Evolutionary conservation across 495 filamentous ascomycete genomes (phyloP).

Genomic region (Penicillium cataractarum): DNA sequence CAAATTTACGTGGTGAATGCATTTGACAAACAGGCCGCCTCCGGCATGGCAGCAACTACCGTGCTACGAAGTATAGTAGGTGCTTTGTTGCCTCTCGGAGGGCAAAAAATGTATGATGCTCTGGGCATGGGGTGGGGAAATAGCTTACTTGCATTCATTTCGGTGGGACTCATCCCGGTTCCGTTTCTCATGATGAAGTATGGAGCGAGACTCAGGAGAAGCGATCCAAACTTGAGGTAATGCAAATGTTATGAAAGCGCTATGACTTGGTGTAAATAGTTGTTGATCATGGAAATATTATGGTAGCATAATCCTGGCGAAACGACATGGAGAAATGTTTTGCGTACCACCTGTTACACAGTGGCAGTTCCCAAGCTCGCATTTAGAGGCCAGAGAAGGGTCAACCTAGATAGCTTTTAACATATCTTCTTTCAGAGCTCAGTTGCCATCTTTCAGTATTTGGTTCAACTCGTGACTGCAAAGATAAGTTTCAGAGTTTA

Average conservation of each 20-base stretch:
- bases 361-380: too few species aligned
- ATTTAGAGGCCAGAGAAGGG: too few species aligned
- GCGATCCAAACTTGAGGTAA: not conserved
- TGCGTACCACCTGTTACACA: too few species aligned
- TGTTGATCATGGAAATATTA: too few species aligned
- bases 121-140: constrained; percentile 47
- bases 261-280: too few species aligned
- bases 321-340: too few species aligned
- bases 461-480: too few species aligned
- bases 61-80: constrained; percentile 59
- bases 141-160: constrained; percentile 39
- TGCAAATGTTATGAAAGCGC: not conserved
- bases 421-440: too few species aligned
- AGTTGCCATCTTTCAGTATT: too few species aligned
- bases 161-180: constrained; percentile 23
- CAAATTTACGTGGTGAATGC: constrained; percentile 62
- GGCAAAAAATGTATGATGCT: constrained; percentile 36
- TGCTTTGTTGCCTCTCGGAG: constrained; percentile 44
- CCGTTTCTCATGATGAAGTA: not conserved
- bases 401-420: too few species aligned
- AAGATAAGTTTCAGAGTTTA: too few species aligned
- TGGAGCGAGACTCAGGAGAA: not conserved
- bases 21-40: constrained; percentile 65
- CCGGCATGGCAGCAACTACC: constrained; percentile 61
- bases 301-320: too few species aligned